phyloP scores from a whole-genome alignment of 2,329 filamentous ascomycete genomes.

The Reticulascus tulasneorum region DNA sequence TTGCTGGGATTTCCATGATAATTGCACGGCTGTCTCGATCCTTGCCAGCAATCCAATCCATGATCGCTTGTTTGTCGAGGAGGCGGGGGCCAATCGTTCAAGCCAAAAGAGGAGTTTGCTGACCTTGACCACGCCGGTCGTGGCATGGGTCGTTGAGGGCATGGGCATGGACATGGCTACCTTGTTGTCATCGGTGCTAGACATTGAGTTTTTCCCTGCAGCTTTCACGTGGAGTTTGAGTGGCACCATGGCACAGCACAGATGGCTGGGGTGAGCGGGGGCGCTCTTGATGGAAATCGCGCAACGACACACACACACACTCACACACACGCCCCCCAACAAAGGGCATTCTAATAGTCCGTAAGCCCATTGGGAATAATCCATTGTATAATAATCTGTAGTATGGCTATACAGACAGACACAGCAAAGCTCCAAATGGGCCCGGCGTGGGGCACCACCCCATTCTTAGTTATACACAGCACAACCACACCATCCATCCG shows the following conservation, averaged over 20 bases:
- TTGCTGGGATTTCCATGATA: no score
- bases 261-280: neutral
- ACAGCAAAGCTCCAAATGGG: no score
- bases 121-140: constrained; percentile 9
- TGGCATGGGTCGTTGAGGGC: no score
- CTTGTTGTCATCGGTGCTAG: constrained; percentile 8
- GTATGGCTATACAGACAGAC: no score
- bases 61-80: constrained; percentile 9
- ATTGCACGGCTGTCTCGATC: constrained; percentile 6
- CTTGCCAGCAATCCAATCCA: constrained; percentile 5
- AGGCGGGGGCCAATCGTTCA: constrained; percentile 9
- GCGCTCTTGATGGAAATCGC: constrained; percentile 10
- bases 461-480: no score
- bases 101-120: constrained; percentile 12
- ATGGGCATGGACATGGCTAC: constrained; percentile 14
- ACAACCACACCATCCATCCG: no score
- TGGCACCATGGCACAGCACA: constrained; percentile 9
- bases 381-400: no score
- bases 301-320: constrained; percentile 12
- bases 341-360: no score
- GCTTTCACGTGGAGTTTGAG: constrained; percentile 13
- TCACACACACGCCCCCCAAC: no score
- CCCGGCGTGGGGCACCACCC: no score
- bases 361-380: no score
- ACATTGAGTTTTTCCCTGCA: constrained; percentile 11